These are phyloP conservation scores for Ceratobasidium sp. DNA, from an alignment of 1,284 basidiomycete species.

Conservation along the genomic window DNA sequence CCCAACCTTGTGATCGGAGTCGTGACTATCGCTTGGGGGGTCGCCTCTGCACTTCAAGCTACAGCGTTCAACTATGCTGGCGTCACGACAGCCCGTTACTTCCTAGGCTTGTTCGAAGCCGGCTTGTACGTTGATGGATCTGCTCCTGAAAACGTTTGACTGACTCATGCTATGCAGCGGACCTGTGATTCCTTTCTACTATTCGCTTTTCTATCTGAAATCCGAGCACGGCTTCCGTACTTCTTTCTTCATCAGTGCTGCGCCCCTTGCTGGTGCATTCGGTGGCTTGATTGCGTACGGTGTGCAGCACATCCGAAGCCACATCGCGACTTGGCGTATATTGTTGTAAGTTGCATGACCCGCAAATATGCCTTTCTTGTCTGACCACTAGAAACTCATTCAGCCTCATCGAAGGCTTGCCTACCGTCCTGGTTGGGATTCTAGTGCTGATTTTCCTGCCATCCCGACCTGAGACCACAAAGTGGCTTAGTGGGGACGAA, in stretches of 20 bases:
- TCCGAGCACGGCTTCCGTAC: constrained; percentile 46
- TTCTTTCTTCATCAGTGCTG: constrained; percentile 48
- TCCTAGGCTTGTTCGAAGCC: constrained; percentile 39
- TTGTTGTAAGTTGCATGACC: constrained; percentile 37
- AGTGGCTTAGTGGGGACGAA: constrained; percentile 47
- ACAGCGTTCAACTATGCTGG: constrained; percentile 46
- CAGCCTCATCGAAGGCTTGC: constrained; percentile 47
- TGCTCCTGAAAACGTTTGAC: background rate
- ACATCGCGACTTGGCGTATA: constrained; percentile 46
- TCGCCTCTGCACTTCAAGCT: constrained; percentile 45
- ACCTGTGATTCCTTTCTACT: constrained; percentile 47
- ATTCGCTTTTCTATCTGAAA: constrained; percentile 47
- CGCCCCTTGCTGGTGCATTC: constrained; percentile 48
- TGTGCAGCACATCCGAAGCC: constrained; percentile 47
- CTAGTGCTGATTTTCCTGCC: constrained; percentile 44
- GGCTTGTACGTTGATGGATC: constrained; percentile 25
- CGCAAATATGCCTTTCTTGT: background rate
- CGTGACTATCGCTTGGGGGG: constrained; percentile 48
- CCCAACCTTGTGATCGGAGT: constrained; percentile 46
- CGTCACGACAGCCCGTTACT: constrained; percentile 37
- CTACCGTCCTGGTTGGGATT: constrained; percentile 45
- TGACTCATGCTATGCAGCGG: constrained; percentile 38
- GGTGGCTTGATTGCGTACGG: constrained; percentile 49
- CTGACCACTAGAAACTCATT: background rate
- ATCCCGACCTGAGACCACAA: constrained; percentile 46